A percentile compares a stretch with the other conserved stretches of the same genome.
phyloP scores from a whole-genome alignment of 1,284 basidiomycete genomes.

The Caloboletus inedulis region DNA sequence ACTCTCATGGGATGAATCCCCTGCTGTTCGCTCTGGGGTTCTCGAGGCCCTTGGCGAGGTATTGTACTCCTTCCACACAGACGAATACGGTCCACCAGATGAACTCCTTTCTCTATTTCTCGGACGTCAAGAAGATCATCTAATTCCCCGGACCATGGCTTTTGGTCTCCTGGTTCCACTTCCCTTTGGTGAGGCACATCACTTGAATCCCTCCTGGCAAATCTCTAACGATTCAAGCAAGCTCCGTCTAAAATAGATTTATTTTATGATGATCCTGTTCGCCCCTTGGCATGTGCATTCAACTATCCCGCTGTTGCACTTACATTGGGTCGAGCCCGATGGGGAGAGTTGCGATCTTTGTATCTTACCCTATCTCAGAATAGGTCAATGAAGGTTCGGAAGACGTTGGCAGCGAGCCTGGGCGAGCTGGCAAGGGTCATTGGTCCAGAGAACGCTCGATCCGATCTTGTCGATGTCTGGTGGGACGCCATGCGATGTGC shows the following conservation, averaged over 20 bases:
- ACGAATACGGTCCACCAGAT: constrained; percentile 70
- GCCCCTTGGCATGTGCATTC: constrained; percentile 88
- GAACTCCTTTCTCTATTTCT: constrained; percentile 80
- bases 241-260: constrained; percentile 36
- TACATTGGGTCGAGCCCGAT: constrained; percentile 75
- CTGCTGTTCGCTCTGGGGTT: constrained; percentile 76
- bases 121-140: constrained; percentile 47
- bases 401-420: constrained; percentile 81
- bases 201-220: neutral
- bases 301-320: constrained; percentile 92
- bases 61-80: constrained; percentile 79
- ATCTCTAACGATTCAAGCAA: constrained; percentile 17
- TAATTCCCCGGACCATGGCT: constrained; percentile 25
- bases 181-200: constrained; percentile 21
- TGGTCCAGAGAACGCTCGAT: constrained; percentile 62
- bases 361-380: constrained; percentile 67
- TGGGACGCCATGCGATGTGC: constrained; percentile 53
- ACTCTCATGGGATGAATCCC: constrained; percentile 66
- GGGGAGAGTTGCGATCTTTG: constrained; percentile 71
- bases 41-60: constrained; percentile 92
- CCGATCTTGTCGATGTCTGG: constrained; percentile 78
- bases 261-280: constrained; percentile 59
- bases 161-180: constrained; percentile 7
- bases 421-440: constrained; percentile 90
- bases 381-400: constrained; percentile 61